Percentiles rank a stretch among this genome's conserved stretches.
Conservation (phyloP, 129 eudicot species). For the Logfia minima region DNA sequence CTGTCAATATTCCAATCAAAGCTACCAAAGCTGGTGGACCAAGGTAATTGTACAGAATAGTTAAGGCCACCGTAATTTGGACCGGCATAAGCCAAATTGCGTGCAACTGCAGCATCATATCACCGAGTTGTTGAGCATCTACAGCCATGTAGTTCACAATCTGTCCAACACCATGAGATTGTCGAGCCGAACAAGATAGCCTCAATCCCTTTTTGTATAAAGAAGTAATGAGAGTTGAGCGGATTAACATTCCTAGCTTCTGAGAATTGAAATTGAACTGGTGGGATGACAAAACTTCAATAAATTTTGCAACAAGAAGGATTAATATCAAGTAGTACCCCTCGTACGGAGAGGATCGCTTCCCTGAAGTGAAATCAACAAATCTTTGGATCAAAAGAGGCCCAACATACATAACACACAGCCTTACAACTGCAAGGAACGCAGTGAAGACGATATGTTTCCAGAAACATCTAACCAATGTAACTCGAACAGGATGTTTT, state of each 20-base stretch:
- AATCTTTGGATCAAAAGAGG: constrained; percentile 69
- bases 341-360: constrained; percentile 54
- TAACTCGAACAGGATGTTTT: constrained; percentile 62
- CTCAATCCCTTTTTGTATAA: constrained; percentile 81
- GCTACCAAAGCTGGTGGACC: constrained; percentile 45
- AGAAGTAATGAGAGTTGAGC: constrained; percentile 68
- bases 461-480: constrained; percentile 84
- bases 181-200: constrained; percentile 80
- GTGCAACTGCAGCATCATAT: constrained; percentile 80
- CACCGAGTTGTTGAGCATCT: constrained; percentile 90
- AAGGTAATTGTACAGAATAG: constrained; percentile 39
- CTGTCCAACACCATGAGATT: constrained; percentile 85
- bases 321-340: constrained; percentile 76
- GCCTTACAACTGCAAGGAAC: constrained; percentile 52
- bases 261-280: constrained; percentile 79
- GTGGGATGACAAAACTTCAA: constrained; percentile 73
- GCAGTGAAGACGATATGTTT: constrained; percentile 60
- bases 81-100: constrained; percentile 79
- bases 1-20: constrained; percentile 40
- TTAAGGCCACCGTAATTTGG: constrained; percentile 55
- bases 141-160: constrained; percentile 97
- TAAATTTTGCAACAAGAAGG: constrained; percentile 63
- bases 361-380: constrained; percentile 64
- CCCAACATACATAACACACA: constrained; percentile 77
- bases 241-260: constrained; percentile 80